Conservation (phyloP, 2,329 filamentous ascomycete species). For the Cryphonectria naterciae region DNA sequence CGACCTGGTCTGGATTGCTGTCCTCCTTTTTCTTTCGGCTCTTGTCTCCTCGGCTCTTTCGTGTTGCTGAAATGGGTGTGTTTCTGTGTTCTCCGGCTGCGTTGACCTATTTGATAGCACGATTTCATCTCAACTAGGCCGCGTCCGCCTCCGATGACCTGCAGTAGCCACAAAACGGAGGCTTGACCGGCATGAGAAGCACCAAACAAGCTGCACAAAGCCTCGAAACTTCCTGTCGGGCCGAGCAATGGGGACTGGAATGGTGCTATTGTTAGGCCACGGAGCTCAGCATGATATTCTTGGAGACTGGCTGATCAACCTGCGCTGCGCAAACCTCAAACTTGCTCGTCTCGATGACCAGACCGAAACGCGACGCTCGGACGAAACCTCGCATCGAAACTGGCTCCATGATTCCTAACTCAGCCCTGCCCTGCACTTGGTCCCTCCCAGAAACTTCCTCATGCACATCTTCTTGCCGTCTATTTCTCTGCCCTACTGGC, state of each 20-base stretch:
- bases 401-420: slow-evolving; percentile 6
- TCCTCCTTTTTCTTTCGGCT: background rate
- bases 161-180: slow-evolving; percentile 2
- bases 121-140: slow-evolving; percentile 4
- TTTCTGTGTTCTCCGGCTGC: background rate
- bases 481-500: background rate
- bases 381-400: slow-evolving; percentile 27
- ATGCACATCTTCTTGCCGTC: slow-evolving; percentile 20
- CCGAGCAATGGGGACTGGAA: background rate
- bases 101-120: background rate
- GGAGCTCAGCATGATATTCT: background rate
- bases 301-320: background rate
- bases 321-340: slow-evolving; percentile 24
- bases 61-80: background rate
- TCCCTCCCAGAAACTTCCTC: background rate
- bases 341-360: slow-evolving; percentile 23
- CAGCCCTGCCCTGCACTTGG: background rate
- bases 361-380: slow-evolving; percentile 25
- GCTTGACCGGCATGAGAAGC: slow-evolving; percentile 13
- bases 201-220: slow-evolving; percentile 11
- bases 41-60: background rate
- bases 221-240: background rate
- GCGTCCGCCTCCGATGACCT: background rate
- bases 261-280: background rate
- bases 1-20: background rate